These are phyloP conservation scores for Irpex lacteus DNA, from an alignment of 1,284 basidiomycete genomes.

Conservation along the genomic window DNA sequence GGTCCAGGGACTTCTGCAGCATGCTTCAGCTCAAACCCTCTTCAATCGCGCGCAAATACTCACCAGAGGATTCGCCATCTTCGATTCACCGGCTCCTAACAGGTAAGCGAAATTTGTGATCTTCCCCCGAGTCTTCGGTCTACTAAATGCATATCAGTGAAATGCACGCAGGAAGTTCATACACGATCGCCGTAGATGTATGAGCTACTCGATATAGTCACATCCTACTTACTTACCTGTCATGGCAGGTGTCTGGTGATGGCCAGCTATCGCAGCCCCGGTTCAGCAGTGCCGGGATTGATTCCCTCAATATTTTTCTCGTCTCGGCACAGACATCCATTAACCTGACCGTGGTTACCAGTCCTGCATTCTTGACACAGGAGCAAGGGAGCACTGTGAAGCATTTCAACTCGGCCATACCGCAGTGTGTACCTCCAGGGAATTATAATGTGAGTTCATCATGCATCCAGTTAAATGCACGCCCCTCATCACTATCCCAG, in stretches of 20 bases:
- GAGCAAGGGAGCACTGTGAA: constrained; percentile 47
- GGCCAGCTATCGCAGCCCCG: constrained; percentile 36
- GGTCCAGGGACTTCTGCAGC: neutral
- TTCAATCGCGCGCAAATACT: constrained; percentile 38
- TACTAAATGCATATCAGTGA: constrained; percentile 16
- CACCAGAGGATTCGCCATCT: constrained; percentile 47
- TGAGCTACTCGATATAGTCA: constrained; percentile 10
- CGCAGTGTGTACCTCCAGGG: constrained; percentile 42
- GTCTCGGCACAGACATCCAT: constrained; percentile 38
- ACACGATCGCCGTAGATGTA: constrained; percentile 45
- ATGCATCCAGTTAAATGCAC: neutral
- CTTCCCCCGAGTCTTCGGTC: neutral
- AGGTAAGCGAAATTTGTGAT: constrained; percentile 32
- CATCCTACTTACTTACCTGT: constrained; percentile 3
- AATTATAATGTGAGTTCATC: constrained; percentile 44
- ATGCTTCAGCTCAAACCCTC: constrained; percentile 24
- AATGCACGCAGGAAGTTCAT: constrained; percentile 32
- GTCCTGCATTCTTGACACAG: constrained; percentile 36
- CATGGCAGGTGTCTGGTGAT: constrained; percentile 41
- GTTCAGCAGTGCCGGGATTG: constrained; percentile 37
- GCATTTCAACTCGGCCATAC: constrained; percentile 43
- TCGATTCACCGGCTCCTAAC: constrained; percentile 42
- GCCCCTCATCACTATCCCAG: constrained; percentile 24
- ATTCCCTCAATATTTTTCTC: constrained; percentile 46
- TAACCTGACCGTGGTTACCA: constrained; percentile 46